A percentile compares a stretch with the other conserved stretches of the same genome.
phyloP scores from a whole-genome alignment of 2,329 filamentous ascomycete genomes.

The Dactylonectria macrodidyma region DNA sequence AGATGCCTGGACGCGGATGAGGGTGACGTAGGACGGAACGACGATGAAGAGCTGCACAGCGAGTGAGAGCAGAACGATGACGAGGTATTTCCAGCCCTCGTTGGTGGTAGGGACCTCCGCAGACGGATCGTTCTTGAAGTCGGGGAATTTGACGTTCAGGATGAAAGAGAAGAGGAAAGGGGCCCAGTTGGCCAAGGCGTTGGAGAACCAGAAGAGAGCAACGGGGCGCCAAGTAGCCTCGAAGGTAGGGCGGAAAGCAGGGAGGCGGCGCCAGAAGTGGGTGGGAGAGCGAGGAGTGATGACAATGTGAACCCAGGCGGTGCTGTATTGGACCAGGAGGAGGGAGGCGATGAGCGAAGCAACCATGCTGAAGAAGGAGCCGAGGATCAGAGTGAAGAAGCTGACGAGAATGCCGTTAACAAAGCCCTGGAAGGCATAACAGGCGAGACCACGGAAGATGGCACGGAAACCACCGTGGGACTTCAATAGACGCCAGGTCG shows the following conservation, averaged over 20 bases:
- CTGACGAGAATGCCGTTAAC: conserved; percentile 56
- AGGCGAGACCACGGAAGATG: conserved; percentile 78
- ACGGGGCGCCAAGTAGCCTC: conserved; percentile 79
- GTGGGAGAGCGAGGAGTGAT: conserved; percentile 78
- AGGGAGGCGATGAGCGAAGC: conserved; percentile 64
- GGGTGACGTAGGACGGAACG: conserved; percentile 82
- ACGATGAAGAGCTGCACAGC: conserved; percentile 66
- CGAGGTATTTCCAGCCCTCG: conserved; percentile 61
- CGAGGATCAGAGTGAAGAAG: conserved; percentile 61
- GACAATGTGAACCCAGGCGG: conserved; percentile 89
- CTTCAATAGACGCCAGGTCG: conserved; percentile 69
- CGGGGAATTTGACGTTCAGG: conserved; percentile 56
- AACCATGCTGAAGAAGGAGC: conserved; percentile 59
- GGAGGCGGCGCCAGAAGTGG: conserved; percentile 79
- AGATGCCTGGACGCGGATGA: conserved; percentile 88
- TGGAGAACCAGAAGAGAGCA: conserved; percentile 72
- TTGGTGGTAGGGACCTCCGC: conserved; percentile 49
- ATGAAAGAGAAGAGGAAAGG: conserved; percentile 63
- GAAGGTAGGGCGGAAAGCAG: conserved; percentile 74
- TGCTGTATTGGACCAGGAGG: conserved; percentile 76
- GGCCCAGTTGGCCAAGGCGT: conserved; percentile 64
- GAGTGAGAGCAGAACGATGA: conserved; percentile 67
- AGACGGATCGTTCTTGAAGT: conserved; percentile 37
- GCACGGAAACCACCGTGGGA: conserved; percentile 75
- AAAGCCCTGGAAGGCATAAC: conserved; percentile 58